Evolutionary conservation across 306 rosid species (phyloP).

Genomic region (Citrullus amarus): DNA sequence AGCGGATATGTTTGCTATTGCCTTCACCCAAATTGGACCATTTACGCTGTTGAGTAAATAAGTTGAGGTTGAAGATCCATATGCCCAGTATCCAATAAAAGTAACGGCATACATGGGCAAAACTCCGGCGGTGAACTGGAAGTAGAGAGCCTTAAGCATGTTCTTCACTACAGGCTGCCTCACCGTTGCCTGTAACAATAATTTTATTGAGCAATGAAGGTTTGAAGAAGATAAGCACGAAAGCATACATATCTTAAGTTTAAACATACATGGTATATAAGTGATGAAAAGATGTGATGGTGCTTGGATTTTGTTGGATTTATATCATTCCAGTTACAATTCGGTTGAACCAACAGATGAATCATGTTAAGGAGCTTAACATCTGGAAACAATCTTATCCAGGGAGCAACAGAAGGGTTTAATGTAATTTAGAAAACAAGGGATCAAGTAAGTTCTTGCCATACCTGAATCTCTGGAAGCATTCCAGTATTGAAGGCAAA

Average conservation of each 20-base stretch:
- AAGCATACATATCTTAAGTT: neutral
- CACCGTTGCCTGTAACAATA: constrained; percentile 65
- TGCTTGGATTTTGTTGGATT: neutral
- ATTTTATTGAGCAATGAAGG: neutral
- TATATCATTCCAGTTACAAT: neutral
- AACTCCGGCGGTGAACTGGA: constrained; percentile 78
- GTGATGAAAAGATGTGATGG: neutral
- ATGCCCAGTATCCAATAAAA: constrained; percentile 91
- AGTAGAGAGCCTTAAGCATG: constrained; percentile 83
- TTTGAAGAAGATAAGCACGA: neutral
- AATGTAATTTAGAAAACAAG: neutral
- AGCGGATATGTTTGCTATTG: constrained; percentile 59
- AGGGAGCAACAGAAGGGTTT: neutral
- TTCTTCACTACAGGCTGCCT: constrained; percentile 79
- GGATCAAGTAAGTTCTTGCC: neutral
- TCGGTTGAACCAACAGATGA: neutral
- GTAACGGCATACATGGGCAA: constrained; percentile 67
- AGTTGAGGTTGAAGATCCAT: constrained; percentile 61
- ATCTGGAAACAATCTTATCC: constrained; percentile 5
- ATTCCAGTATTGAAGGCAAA: constrained; percentile 93
- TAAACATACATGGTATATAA: neutral
- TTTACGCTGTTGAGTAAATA: constrained; percentile 63
- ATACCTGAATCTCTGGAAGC: constrained; percentile 98
- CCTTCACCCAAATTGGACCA: constrained; percentile 79
- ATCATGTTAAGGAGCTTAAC: neutral